Percentiles rank a stretch among this genome's conserved stretches.
Conservation (phyloP, 345 rosid genomes). For the Eucalyptus cloeziana region DNA sequence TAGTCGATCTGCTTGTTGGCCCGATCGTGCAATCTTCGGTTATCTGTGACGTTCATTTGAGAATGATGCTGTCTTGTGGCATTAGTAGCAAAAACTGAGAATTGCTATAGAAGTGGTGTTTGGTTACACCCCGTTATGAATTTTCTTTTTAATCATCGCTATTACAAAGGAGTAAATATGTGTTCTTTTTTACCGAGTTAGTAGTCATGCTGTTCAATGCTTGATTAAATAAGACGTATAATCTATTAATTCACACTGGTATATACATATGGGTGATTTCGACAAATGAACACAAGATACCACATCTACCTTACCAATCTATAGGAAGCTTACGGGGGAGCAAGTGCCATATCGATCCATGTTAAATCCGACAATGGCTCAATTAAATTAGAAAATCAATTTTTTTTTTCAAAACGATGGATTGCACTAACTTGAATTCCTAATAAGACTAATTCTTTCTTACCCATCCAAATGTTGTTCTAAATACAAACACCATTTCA, state of each 20-base stretch:
- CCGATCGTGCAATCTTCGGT: not conserved
- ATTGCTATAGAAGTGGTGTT: not conserved
- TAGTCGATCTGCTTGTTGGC: not conserved
- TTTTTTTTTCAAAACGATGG: not conserved
- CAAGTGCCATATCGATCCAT: not conserved
- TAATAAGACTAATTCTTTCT: not conserved
- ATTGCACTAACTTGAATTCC: not conserved
- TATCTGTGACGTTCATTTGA: not conserved
- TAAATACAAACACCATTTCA: not conserved
- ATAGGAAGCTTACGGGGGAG: not conserved
- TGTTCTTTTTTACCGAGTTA: too few species aligned
- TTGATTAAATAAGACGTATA: too few species aligned
- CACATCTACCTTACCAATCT: not conserved
- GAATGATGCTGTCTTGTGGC: not conserved
- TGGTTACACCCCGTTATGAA: not conserved
- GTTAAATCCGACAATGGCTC: not conserved
- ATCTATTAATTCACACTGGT: not conserved
- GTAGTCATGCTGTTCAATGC: too few species aligned
- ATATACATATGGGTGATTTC: not conserved
- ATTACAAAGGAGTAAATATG: not conserved
- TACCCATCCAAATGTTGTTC: not conserved
- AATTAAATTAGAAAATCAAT: not conserved
- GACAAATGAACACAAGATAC: not conserved
- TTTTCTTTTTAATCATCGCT: too few species aligned
- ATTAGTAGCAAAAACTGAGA: not conserved